Evolutionary conservation across 768 basidiomycete genomes (phyloP).

Genomic region (Boletus pseudo-olivaceus): DNA sequence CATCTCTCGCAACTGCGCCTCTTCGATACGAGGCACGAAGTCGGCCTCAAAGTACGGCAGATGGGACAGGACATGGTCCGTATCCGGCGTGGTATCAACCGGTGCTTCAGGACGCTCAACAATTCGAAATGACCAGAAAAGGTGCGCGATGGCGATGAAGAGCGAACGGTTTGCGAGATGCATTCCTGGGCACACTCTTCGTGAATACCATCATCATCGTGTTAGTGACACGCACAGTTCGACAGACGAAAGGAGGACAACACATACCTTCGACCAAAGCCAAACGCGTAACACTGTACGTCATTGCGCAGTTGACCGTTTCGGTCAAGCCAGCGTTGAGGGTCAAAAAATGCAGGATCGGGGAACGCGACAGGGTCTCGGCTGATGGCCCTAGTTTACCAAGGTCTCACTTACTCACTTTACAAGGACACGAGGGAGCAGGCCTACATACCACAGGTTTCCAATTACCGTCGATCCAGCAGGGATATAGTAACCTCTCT

Average conservation of each 20-base stretch:
- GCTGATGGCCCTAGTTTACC: conserved; percentile 41
- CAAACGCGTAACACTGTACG: conserved; percentile 47
- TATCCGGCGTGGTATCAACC: conserved; percentile 52
- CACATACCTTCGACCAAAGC: conserved; percentile 44
- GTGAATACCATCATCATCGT: no score
- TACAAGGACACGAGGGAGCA: neutral
- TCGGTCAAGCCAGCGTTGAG: conserved; percentile 49
- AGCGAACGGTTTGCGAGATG: conserved; percentile 51
- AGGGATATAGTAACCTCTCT: conserved; percentile 24
- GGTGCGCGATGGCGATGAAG: conserved; percentile 55
- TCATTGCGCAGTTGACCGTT: conserved; percentile 46
- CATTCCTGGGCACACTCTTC: conserved; percentile 60
- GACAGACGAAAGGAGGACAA: neutral
- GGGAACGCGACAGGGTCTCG: conserved; percentile 55
- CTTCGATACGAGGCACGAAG: conserved; percentile 45
- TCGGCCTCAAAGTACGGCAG: conserved; percentile 51
- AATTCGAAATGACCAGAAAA: conserved; percentile 62
- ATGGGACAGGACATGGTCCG: conserved; percentile 54
- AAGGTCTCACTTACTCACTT: neutral
- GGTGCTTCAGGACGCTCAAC: conserved; percentile 42
- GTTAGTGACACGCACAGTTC: no score
- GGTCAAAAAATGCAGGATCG: conserved; percentile 55
- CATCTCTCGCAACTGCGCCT: conserved; percentile 13
- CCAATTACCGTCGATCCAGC: conserved; percentile 21
- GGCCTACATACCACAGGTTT: conserved; percentile 16